Conservation (phyloP, 345 rosid genomes). For the Angophora floribunda region DNA sequence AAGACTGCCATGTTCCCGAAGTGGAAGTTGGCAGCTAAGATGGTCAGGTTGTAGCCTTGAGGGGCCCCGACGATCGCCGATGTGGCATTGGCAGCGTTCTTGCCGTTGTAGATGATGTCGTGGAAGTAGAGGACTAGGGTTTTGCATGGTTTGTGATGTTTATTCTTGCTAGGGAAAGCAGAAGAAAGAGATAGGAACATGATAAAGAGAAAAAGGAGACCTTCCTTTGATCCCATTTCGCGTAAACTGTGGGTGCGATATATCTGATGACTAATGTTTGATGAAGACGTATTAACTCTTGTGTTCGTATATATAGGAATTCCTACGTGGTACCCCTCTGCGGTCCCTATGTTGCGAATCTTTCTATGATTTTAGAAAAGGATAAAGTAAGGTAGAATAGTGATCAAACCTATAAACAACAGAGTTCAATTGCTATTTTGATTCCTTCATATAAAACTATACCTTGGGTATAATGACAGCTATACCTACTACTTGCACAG, state of each 20-base stretch:
- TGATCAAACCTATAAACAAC: not conserved
- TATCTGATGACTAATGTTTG: not conserved
- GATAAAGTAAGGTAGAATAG: not conserved
- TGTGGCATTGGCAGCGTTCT: slow-evolving; percentile 29
- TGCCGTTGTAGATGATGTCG: slow-evolving; percentile 43
- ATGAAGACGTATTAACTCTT: not conserved
- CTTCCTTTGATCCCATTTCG: not conserved
- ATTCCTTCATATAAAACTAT: not conserved
- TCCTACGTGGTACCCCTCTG: not conserved
- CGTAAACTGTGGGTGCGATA: not conserved
- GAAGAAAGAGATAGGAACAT: not conserved
- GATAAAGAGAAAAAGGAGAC: not conserved
- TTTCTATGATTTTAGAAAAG: not conserved
- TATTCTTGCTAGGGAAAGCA: not conserved
- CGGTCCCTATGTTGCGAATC: not conserved
- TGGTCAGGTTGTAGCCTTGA: slow-evolving; percentile 16
- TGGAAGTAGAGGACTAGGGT: slow-evolving; percentile 27
- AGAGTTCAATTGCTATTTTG: not conserved
- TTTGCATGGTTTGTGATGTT: slow-evolving; percentile 21
- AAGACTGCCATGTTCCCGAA: slow-evolving; percentile 39
- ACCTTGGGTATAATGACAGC: not conserved
- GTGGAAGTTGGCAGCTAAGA: slow-evolving; percentile 14
- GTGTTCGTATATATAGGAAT: not conserved
- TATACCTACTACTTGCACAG: not conserved
- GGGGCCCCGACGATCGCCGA: slow-evolving; percentile 35